Evolutionary conservation across 495 filamentous ascomycete species (phyloP), one percentile per base, ranked within the genome.

Genomic region (Glutinoglossum americanum): DNA sequence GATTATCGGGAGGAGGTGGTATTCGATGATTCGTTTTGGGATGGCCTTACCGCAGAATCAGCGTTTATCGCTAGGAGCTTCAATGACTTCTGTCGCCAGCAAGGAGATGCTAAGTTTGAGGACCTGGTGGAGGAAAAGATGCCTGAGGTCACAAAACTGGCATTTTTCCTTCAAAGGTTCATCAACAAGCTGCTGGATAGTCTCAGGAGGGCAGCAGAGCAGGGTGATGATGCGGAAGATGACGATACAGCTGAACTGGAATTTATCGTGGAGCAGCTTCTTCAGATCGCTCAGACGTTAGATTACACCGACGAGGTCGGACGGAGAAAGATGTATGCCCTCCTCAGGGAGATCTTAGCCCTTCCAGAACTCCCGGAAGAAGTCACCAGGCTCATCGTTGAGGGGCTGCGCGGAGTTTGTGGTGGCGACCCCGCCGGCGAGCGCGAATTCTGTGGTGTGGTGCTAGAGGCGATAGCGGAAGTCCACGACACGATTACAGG

Each of bases 261-360:
- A 66, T 99, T 99, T 61, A 81, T 94, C 54, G 85, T 96, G 10
- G 87, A 95, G 65, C 92, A 99, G 65, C 74, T 99, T 35, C 76
- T 99, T 33, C 83, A 96, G 63, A 94, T 99, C 61, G 85, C 89
- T 6, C 76, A 84, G 59, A 90, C 85, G 11, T 71, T 95, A 32
- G 92, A 99, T 63, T 97, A 96, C 69, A 85, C 84, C 30, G 92
- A 99, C 65, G 92, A 99, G 69, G 83, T 92, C 61, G 92, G 92
- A 37, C 76, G 92, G 49, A 76, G 93, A 54, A 92, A 89, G 76
- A 97, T 97, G 87, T 96, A 92, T 66, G 75, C 83, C 32, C 76
- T 96, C 15, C 72, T 97, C 28, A 76, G 92, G 49, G 88, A 95
- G 67, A 80, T 81, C 1, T 70, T 99, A 35, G 84, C 87, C 1